phyloP scores from a whole-genome alignment of 768 basidiomycete genomes.

The Boletus reticuloceps region DNA sequence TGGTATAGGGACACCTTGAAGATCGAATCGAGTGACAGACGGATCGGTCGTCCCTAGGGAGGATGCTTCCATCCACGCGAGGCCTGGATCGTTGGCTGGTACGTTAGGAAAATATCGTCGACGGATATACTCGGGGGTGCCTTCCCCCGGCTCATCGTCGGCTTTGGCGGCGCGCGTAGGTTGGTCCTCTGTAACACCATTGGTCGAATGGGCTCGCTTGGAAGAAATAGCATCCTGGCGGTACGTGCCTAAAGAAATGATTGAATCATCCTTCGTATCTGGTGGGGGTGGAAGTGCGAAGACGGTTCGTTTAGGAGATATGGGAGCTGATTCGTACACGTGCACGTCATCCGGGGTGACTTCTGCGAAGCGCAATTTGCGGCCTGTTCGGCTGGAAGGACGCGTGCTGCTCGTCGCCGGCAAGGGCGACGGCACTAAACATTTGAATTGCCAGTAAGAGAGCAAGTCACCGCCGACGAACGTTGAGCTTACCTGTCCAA shows the following conservation, averaged over 20 bases:
- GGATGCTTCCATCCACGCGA: slow-evolving; percentile 70
- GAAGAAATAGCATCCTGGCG: slow-evolving; percentile 8
- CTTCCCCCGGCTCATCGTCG: slow-evolving; percentile 50
- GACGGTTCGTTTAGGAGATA: slow-evolving; percentile 60
- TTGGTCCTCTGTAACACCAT: not conserved
- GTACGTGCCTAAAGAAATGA: slow-evolving; percentile 43
- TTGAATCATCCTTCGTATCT: slow-evolving; percentile 23
- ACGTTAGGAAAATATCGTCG: slow-evolving; percentile 77
- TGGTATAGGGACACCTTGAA: slow-evolving; percentile 70
- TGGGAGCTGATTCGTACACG: slow-evolving; percentile 79
- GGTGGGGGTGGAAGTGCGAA: slow-evolving; percentile 53
- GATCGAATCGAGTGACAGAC: slow-evolving; percentile 64
- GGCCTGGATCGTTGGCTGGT: slow-evolving; percentile 62
- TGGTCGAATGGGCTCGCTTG: slow-evolving; percentile 6
- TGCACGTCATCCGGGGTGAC: slow-evolving; percentile 71
- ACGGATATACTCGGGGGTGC: slow-evolving; percentile 81
- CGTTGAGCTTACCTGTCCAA: slow-evolving; percentile 12
- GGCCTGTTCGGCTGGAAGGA: slow-evolving; percentile 52
- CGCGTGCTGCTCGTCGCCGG: slow-evolving; percentile 51
- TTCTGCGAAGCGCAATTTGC: slow-evolving; percentile 74
- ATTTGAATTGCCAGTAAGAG: not conserved
- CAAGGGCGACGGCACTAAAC: slow-evolving; percentile 40
- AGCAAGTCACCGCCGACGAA: not conserved
- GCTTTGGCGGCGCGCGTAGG: not conserved
- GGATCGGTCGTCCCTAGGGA: slow-evolving; percentile 10